Evolutionary conservation across 192 early-diverging fungal species (phyloP).

Genomic region (Backusella sp.): DNA sequence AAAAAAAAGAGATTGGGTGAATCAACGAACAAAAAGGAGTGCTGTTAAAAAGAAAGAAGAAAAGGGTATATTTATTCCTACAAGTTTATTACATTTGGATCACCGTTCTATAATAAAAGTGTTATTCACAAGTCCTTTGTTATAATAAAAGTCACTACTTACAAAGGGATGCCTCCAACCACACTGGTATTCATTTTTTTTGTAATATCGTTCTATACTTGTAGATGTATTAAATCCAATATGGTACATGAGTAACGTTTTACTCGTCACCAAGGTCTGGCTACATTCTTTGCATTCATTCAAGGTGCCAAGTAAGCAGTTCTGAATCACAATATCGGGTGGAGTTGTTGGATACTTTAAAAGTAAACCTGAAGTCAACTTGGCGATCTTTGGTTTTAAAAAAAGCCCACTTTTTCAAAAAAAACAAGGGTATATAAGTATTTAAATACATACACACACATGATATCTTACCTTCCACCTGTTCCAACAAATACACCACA

Average conservation of each 20-base stretch:
- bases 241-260: slow-evolving; percentile 46
- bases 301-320: slow-evolving; percentile 47
- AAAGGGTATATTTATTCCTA: slow-evolving; percentile 8
- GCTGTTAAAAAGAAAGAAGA: background rate
- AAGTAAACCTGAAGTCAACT: slow-evolving; percentile 24
- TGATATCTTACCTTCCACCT: slow-evolving; percentile 36
- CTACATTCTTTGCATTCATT: slow-evolving; percentile 43
- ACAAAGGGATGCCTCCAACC: slow-evolving; percentile 55
- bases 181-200: slow-evolving; percentile 51
- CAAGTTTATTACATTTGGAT: slow-evolving; percentile 29
- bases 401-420: slow-evolving; percentile 27
- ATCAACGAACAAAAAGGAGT: background rate
- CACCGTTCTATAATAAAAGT: slow-evolving; percentile 26
- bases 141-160: slow-evolving; percentile 22
- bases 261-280: slow-evolving; percentile 46
- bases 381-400: slow-evolving; percentile 30
- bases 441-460: background rate
- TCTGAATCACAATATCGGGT: slow-evolving; percentile 50
- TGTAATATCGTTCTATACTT: slow-evolving; percentile 42
- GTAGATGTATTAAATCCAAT: slow-evolving; percentile 53
- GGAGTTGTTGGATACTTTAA: slow-evolving; percentile 34
- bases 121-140: background rate
- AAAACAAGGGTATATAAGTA: background rate
- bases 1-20: background rate
- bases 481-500: slow-evolving; percentile 56